These are phyloP conservation scores for Gaertneriomyces semiglobifer DNA, from an alignment of 192 early-diverging fungal genomes.

Conservation along the genomic window DNA sequence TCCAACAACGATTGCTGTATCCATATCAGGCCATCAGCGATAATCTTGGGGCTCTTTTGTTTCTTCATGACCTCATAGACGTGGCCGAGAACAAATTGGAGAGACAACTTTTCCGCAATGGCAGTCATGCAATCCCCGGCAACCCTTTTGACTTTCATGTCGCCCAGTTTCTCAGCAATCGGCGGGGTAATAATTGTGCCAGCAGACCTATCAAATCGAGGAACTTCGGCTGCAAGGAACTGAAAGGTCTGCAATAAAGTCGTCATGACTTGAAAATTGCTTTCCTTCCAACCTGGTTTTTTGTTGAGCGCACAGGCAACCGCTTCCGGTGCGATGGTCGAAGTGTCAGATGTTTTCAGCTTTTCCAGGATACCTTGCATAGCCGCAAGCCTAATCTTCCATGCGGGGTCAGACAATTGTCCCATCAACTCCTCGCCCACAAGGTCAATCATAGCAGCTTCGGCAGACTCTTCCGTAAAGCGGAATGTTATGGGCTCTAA, in stretches of 20 bases:
- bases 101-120: conserved; percentile 70
- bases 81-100: conserved; percentile 80
- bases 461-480: conserved; percentile 66
- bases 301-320: conserved; percentile 73
- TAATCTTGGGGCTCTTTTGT: conserved; percentile 84
- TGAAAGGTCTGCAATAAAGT: conserved; percentile 74
- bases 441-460: conserved; percentile 58
- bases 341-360: conserved; percentile 51
- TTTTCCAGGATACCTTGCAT: conserved; percentile 74
- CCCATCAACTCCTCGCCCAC: conserved; percentile 58
- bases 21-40: conserved; percentile 86
- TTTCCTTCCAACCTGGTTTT: conserved; percentile 95
- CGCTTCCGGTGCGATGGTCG: conserved; percentile 70
- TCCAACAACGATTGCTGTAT: conserved; percentile 80
- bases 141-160: conserved; percentile 87
- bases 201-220: conserved; percentile 67
- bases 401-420: conserved; percentile 66
- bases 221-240: conserved; percentile 56
- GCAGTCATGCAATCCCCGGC: conserved; percentile 74
- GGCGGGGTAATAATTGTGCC: conserved; percentile 68
- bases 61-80: conserved; percentile 72
- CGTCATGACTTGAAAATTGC: conserved; percentile 88
- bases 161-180: conserved; percentile 88
- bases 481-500: conserved; percentile 53
- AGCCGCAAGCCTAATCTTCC: conserved; percentile 81